Evolutionary conservation across 352 stramenopile species (phyloP).

Genomic region (Phytophthora pinifolia): DNA sequence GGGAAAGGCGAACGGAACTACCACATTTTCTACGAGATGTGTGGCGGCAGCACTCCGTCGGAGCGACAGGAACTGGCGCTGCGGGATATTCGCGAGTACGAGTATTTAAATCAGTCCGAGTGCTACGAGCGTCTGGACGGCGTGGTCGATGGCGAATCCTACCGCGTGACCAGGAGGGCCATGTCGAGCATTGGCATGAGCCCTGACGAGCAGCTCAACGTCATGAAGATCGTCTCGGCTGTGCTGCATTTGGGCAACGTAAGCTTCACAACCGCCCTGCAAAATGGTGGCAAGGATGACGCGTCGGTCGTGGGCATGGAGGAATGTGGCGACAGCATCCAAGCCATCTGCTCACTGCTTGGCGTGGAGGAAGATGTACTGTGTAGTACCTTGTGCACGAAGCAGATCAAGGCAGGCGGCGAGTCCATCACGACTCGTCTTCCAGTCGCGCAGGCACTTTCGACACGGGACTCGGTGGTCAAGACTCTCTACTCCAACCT

Average conservation of each 20-base stretch:
- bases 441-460: conserved; percentile 61
- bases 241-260: conserved; percentile 90
- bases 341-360: conserved; percentile 81
- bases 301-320: conserved; percentile 59
- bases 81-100: conserved; percentile 55
- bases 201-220: conserved; percentile 69
- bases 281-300: conserved; percentile 62
- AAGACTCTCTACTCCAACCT: conserved; percentile 89
- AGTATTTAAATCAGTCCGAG: conserved; percentile 85
- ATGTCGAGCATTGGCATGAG: conserved; percentile 87
- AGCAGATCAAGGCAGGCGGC: conserved; percentile 74
- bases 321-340: conserved; percentile 52
- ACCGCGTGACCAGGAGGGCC: conserved; percentile 62
- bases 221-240: conserved; percentile 82
- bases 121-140: conserved; percentile 74
- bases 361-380: conserved; percentile 60
- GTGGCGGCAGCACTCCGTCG: conserved; percentile 61
- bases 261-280: conserved; percentile 56
- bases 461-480: conserved; percentile 82
- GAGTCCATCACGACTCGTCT: conserved; percentile 80
- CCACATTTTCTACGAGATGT: conserved; percentile 98
- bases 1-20: conserved; percentile 96
- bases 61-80: conserved; percentile 57
- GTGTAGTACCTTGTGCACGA: conserved; percentile 67
- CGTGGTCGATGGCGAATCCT: conserved; percentile 81